These are phyloP conservation scores for Erigeron canadensis DNA, from an alignment of 129 eudicot genomes.

Conservation along the genomic window DNA sequence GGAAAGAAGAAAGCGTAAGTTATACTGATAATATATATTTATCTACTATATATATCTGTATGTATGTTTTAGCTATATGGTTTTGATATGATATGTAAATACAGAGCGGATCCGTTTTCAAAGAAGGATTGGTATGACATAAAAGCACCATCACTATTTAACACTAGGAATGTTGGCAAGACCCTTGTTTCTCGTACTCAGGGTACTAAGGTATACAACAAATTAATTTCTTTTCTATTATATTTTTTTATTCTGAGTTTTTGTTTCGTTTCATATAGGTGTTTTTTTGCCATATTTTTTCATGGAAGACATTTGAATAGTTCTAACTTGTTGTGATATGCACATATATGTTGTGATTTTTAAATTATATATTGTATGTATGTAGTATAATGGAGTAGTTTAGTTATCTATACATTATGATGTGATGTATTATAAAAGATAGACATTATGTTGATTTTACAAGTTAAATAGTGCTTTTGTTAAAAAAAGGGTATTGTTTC, in stretches of 20 bases:
- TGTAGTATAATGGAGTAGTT: no score
- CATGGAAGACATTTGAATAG: no score
- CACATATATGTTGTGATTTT: no score
- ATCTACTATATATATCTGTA: neutral
- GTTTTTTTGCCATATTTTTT: no score
- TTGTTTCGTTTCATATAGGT: neutral
- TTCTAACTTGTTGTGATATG: no score
- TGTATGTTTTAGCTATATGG: neutral
- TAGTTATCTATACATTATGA: no score
- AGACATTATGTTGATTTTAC: no score
- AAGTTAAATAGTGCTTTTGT: no score
- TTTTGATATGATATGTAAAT: neutral
- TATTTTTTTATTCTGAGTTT: neutral
- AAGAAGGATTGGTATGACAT: slow-evolving; percentile 86
- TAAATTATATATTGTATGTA: no score
- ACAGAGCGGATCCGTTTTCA: slow-evolving; percentile 57
- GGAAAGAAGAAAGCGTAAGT: slow-evolving; percentile 71
- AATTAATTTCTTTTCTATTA: neutral
- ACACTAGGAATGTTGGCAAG: slow-evolving; percentile 48
- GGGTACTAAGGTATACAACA: slow-evolving; percentile 62
- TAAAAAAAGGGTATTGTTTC: no score
- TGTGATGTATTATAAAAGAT: no score
- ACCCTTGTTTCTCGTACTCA: slow-evolving; percentile 76
- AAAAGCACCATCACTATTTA: slow-evolving; percentile 59
- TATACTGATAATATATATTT: neutral